Conservation (phyloP, 441 rosid genomes). For the Corymbia calophylla region DNA sequence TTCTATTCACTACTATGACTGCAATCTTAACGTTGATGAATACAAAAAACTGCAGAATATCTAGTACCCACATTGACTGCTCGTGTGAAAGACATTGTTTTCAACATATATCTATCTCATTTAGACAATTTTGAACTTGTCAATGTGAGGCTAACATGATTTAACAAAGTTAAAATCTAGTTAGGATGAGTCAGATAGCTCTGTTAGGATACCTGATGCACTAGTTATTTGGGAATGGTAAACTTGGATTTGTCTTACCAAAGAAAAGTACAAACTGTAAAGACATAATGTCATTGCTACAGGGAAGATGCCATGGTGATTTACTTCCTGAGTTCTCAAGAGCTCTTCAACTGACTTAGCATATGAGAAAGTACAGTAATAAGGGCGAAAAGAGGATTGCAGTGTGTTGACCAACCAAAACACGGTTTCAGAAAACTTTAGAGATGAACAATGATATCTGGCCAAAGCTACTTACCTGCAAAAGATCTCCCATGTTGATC, state of each 20-base stretch:
- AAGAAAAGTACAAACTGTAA: neutral
- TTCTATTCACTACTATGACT: neutral
- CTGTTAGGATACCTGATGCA: neutral
- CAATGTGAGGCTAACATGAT: neutral
- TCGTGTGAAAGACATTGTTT: neutral
- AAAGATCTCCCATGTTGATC: neutral
- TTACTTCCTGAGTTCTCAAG: neutral
- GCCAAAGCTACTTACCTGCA: neutral
- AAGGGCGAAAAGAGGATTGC: neutral
- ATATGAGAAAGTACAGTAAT: neutral
- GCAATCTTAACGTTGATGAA: neutral
- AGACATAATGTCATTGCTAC: neutral
- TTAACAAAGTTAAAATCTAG: rapidly evolving
- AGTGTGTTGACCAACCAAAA: neutral
- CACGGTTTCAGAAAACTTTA: neutral
- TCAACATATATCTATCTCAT: neutral
- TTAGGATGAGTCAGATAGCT: neutral
- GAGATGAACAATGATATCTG: neutral
- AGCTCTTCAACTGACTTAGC: neutral
- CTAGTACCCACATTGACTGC: neutral
- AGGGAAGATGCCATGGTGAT: neutral
- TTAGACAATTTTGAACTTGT: neutral
- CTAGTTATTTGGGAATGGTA: neutral
- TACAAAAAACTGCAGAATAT: neutral
- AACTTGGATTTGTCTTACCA: neutral